Base-by-base conservation (phyloP, 164 flowering plant species). In the Stephania cephalantha region DNA sequence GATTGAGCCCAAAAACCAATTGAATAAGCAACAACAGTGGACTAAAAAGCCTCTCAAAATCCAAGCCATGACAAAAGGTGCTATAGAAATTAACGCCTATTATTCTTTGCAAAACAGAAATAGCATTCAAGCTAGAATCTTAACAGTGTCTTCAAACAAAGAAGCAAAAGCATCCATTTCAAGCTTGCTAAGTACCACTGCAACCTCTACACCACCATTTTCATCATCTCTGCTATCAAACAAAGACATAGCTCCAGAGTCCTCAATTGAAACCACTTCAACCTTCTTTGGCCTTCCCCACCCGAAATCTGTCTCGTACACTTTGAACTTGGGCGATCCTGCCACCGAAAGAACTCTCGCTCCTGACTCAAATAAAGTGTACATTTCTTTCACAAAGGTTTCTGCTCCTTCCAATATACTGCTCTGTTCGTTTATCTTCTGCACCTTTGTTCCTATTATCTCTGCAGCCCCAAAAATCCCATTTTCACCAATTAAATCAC, bases 231-330 rank as follows among this genome's bases (percentile, higher is more conserved):
- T 76, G 20, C 82, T 74, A 61, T 82, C 83, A 6, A 29, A 29
- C 1, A 85, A 48, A 29, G 83, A 83, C 30, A 83, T 72, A 1
- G 79, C 84, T 11, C 45, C 50, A 25, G 29, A 44, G 0, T 4
- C 17, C 42, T 83, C 84, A 48, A 82, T 75, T 9, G 79, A 76
- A 35, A 83, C 46, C 52, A 67, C 69, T 17, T 85, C 87, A 22
- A 77, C 76, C 42, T 83, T 85, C 61, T 58, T 73, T 0, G 87
- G 83, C 74, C 76, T 80, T 1, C 87, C 87, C 84, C 80, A 81
- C 63, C 87, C 87, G 20, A 85, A 85, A 79, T 85, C 83, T 9
- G 76, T 73, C 44, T 72, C 79, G 35, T 85, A 85, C 7, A 79
- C 44, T 5, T 69, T 75, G 71, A 85, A 18, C 17, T 80, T 85